Evolutionary conservation across 1,284 basidiomycete genomes (phyloP).

Genomic region (Puccinia novopanici): DNA sequence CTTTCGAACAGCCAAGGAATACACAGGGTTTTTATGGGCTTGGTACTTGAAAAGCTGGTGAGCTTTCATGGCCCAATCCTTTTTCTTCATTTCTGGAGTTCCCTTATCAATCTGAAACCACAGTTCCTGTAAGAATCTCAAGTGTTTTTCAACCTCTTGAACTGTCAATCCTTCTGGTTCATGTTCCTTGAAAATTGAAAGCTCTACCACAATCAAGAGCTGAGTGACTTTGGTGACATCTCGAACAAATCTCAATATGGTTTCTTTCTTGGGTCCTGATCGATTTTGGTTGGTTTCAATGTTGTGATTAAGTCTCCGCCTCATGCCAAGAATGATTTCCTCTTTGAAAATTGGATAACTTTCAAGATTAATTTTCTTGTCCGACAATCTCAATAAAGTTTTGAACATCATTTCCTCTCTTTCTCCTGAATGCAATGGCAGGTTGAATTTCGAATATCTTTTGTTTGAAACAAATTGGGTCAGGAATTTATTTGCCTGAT

Average conservation of each 20-base stretch:
- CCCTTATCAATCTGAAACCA: background rate
- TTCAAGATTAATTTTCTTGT: constrained; percentile 6
- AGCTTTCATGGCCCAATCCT: background rate
- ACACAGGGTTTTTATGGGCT: too few relatives aligned
- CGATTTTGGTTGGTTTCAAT: background rate
- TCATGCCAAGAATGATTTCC: background rate
- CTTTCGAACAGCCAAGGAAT: too few relatives aligned
- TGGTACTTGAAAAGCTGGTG: background rate
- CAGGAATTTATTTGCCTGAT: background rate
- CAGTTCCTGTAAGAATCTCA: background rate
- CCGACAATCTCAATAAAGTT: background rate
- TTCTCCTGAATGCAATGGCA: background rate
- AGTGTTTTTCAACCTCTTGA: background rate
- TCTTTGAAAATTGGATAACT: background rate
- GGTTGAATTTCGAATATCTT: too few relatives aligned
- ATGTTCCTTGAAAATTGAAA: background rate
- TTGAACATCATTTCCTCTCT: background rate
- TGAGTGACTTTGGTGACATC: background rate
- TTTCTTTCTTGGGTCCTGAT: background rate
- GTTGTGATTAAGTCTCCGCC: background rate
- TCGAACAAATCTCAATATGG: background rate
- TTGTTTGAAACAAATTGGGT: background rate
- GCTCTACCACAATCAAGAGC: background rate
- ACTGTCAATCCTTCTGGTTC: background rate
- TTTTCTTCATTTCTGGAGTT: background rate